Evolutionary conservation across 2,329 filamentous ascomycete genomes (phyloP).

Genomic region (Knufia petricola): DNA sequence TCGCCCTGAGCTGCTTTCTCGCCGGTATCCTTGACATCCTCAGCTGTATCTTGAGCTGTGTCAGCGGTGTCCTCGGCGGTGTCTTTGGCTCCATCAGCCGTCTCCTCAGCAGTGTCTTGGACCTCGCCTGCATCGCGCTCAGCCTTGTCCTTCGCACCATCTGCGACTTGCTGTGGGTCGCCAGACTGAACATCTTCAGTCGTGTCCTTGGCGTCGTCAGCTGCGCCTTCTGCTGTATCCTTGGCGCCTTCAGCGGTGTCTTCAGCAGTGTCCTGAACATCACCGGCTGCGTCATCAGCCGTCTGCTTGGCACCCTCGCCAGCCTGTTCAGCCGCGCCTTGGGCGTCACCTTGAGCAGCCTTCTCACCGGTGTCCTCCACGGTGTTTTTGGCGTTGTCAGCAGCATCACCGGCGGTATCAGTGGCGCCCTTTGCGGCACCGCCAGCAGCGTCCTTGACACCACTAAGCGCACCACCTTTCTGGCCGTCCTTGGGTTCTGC

Average conservation of each 20-base stretch:
- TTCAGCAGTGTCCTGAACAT: slow-evolving; percentile 45
- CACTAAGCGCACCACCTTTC: slow-evolving; percentile 20
- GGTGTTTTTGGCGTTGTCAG: slow-evolving; percentile 45
- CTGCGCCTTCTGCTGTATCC: slow-evolving; percentile 37
- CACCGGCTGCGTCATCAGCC: slow-evolving; percentile 36
- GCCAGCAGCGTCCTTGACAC: slow-evolving; percentile 14
- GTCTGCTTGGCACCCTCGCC: slow-evolving; percentile 15
- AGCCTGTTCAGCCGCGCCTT: slow-evolving; percentile 11
- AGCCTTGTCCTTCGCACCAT: slow-evolving; percentile 14
- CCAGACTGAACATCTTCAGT: slow-evolving; percentile 27
- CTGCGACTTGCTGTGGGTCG: slow-evolving; percentile 30
- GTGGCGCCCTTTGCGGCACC: slow-evolving; percentile 11
- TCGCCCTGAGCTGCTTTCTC: slow-evolving; percentile 29
- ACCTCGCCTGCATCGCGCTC: slow-evolving; percentile 26
- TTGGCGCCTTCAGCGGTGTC: slow-evolving; percentile 30
- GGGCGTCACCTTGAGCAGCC: slow-evolving; percentile 8
- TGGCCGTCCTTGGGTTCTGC: slow-evolving; percentile 23
- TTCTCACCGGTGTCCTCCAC: slow-evolving; percentile 26
- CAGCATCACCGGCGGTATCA: slow-evolving; percentile 37
- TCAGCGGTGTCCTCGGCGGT: slow-evolving; percentile 29
- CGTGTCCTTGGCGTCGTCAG: slow-evolving; percentile 5
- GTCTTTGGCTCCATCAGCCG: slow-evolving; percentile 20
- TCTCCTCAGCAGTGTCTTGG: slow-evolving; percentile 14
- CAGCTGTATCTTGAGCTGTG: slow-evolving; percentile 20
- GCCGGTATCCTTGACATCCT: slow-evolving; percentile 28